Percentiles rank a stretch among this genome's conserved stretches.
Evolutionary conservation across 2,329 filamentous ascomycete species (phyloP).

Genomic region (Coniochaeta pulveracea): DNA sequence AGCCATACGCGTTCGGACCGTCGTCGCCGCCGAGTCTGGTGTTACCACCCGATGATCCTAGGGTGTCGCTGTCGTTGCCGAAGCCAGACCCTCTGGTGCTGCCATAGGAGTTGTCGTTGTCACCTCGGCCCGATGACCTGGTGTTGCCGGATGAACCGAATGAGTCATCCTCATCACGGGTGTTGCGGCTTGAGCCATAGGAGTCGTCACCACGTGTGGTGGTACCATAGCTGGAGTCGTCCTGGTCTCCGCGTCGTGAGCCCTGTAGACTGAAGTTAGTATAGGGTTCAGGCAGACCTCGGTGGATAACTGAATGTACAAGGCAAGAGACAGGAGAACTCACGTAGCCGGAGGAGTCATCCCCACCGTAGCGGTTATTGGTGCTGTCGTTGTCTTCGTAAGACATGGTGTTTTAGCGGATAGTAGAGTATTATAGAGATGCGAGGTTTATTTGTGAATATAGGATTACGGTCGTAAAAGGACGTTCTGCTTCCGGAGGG

Average conservation of each 20-base stretch:
- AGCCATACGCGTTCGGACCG: slow-evolving; percentile 11
- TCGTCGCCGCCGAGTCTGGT: slow-evolving; percentile 13
- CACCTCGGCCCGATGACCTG: slow-evolving; percentile 3
- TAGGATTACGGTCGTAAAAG: not conserved
- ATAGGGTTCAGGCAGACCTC: slow-evolving; percentile 11
- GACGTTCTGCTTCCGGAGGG: not conserved
- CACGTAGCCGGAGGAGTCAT: slow-evolving; percentile 10
- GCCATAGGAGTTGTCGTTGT: slow-evolving; percentile 12
- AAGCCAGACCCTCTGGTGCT: slow-evolving; percentile 9
- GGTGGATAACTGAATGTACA: slow-evolving; percentile 4
- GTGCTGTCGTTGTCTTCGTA: slow-evolving; percentile 30
- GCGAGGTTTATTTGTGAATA: not conserved
- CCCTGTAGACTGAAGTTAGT: slow-evolving; percentile 8
- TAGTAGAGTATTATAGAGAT: not conserved
- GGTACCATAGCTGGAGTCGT: slow-evolving; percentile 9
- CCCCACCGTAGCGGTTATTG: slow-evolving; percentile 14
- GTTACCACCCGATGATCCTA: slow-evolving; percentile 12
- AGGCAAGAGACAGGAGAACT: slow-evolving; percentile 4
- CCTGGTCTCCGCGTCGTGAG: slow-evolving; percentile 6
- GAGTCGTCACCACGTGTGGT: slow-evolving; percentile 8
- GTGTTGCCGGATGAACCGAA: slow-evolving; percentile 9
- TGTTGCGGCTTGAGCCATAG: slow-evolving; percentile 5
- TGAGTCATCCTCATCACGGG: slow-evolving; percentile 5
- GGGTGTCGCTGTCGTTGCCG: slow-evolving; percentile 13
- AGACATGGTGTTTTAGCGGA: slow-evolving; percentile 24